Evolutionary conservation across 108 stramenopile genomes (phyloP), one percentile per base, ranked within the genome.

Genomic region (Pseudonitzschia pungens): DNA sequence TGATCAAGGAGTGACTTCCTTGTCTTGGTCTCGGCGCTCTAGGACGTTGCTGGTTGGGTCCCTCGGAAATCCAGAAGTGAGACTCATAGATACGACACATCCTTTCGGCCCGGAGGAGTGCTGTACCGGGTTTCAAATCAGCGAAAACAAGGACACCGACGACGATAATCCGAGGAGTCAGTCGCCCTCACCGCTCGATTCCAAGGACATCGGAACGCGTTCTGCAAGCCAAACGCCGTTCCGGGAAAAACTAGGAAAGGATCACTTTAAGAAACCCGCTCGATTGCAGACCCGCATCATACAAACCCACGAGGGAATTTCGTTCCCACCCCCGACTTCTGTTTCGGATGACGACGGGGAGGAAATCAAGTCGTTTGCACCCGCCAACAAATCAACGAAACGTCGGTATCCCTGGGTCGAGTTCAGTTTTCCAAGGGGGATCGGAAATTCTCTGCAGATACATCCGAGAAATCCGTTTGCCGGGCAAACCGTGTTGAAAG

Each of bases 61-160:
- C 0, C 44, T 80, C 26, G 87, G 87, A 20, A 85, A 84, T 67
- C 28, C 68, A 26, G 57, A 70, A 40, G 76, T 91, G 20, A 76
- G 83, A 12, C 53, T 88, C 18, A 83, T 86, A 32, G 92, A 93
- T 76, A 89, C 87, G 36, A 80, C 88, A 27, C 91, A 92, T 76
- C 88, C 91, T 9, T 68, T 77, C 41, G 86, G 86, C 22, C 77
- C 81, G 0, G 76, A 75, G 56, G 83, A 83, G 62, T 81, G 81
- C 55, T 66, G 72, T 50, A 16, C 62, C 15, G 73, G 24, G 43
- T 65, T 65, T 44, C 44, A 76, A 56, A 62, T 59, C 3, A 57
- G 72, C 2, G 68, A 65, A 31, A 57, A 77, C 24, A 71, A 78
- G 59, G 36, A 75, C 18, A 69, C 41, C 14, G 76, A 70, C 16